These are phyloP conservation scores for Gynostemma pentaphyllum DNA, from an alignment of 306 rosid species.

Conservation along the genomic window DNA sequence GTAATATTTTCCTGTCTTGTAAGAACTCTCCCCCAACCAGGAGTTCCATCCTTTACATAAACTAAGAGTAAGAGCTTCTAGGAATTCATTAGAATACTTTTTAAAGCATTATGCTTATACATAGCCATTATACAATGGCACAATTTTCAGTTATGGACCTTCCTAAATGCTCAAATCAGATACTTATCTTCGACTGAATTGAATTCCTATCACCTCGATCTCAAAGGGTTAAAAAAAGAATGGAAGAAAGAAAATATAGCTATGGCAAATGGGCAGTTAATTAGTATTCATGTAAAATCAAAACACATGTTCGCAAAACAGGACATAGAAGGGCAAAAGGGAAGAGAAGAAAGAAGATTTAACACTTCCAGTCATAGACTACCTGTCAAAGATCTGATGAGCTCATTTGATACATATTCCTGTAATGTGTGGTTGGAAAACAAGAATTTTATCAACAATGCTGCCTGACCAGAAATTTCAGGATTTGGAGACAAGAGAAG, in stretches of 20 bases:
- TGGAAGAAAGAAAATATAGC: too few species aligned
- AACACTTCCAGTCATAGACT: constrained; percentile 8
- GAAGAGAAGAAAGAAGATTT: too few species aligned
- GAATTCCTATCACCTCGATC: too few species aligned
- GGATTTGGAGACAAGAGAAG: constrained; percentile 64
- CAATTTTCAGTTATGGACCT: neutral
- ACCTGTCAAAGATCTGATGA: constrained; percentile 95
- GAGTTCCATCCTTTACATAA: neutral
- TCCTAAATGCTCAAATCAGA: neutral
- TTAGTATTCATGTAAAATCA: neutral
- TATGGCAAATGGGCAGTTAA: too few species aligned
- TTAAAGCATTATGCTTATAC: neutral
- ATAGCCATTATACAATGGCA: neutral
- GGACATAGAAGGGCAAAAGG: neutral
- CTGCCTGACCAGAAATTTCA: constrained; percentile 79
- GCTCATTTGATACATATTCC: constrained; percentile 92
- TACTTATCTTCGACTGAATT: too few species aligned
- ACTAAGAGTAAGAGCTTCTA: too few species aligned
- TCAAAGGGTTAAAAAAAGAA: too few species aligned
- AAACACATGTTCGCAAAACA: too few species aligned
- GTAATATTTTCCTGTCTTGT: neutral
- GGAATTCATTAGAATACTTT: neutral
- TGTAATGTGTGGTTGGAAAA: constrained; percentile 93
- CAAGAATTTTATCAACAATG: constrained; percentile 69
- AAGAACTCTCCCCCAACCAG: neutral